phyloP scores from a whole-genome alignment of 257 asterid species.

The Prunella vulgaris region DNA sequence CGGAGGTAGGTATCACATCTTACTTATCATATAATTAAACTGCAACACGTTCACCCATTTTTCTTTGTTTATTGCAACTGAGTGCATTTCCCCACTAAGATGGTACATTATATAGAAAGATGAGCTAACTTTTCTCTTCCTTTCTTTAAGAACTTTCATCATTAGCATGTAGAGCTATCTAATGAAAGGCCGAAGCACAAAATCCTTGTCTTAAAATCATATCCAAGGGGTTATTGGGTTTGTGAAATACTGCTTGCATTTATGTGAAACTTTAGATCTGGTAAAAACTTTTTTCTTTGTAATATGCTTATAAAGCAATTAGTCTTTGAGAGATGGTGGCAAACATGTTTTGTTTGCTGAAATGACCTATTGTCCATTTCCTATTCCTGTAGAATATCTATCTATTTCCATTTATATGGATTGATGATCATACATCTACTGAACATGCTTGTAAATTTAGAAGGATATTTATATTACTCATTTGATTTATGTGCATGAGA shows the following conservation, averaged over 20 bases:
- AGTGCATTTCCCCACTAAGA: conserved; percentile 14
- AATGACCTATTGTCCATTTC: background rate
- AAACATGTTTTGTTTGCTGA: background rate
- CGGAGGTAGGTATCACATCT: conserved; percentile 57
- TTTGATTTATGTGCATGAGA: conserved; percentile 10
- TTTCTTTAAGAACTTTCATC: background rate
- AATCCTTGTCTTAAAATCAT: conserved; percentile 8
- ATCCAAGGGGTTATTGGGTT: background rate
- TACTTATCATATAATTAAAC: conserved; percentile 5
- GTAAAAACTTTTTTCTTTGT: background rate
- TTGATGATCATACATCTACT: conserved; percentile 10
- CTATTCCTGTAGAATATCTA: conserved; percentile 6
- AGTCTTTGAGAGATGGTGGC: background rate
- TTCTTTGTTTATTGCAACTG: background rate
- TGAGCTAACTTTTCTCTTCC: background rate
- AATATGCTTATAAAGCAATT: conserved; percentile 7
- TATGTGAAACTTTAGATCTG: background rate
- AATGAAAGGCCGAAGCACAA: background rate
- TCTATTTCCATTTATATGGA: conserved; percentile 3
- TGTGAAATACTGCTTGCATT: background rate
- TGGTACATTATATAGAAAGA: background rate
- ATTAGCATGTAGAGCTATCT: background rate
- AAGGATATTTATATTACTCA: background rate
- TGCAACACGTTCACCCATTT: conserved; percentile 9
- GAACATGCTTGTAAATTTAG: background rate